Evolutionary conservation across 2,329 filamentous ascomycete species (phyloP).

Genomic region (Sarocladium oryzae): DNA sequence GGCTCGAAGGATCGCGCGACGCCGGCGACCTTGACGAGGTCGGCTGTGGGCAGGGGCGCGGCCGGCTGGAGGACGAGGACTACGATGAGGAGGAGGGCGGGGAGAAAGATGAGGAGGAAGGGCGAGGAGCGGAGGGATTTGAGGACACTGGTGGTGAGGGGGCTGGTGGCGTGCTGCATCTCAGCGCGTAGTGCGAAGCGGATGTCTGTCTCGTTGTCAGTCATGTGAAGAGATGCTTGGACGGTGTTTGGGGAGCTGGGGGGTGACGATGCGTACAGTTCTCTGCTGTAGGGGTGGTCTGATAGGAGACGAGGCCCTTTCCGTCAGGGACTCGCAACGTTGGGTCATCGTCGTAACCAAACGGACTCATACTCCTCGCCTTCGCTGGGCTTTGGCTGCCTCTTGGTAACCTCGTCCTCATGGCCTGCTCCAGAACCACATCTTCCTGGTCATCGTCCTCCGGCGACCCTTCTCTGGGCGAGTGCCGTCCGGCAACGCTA

Average conservation of each 20-base stretch:
- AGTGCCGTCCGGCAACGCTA: neutral
- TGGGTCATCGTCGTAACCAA: neutral
- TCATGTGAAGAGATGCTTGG: slow-evolving; percentile 6
- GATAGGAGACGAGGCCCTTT: slow-evolving; percentile 11
- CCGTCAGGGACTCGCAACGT: slow-evolving; percentile 12
- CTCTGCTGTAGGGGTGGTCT: slow-evolving; percentile 27
- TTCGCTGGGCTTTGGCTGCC: slow-evolving; percentile 51
- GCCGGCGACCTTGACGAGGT: slow-evolving; percentile 84
- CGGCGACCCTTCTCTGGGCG: slow-evolving; percentile 13
- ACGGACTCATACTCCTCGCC: slow-evolving; percentile 32
- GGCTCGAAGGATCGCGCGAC: slow-evolving; percentile 90
- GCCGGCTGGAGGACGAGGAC: slow-evolving; percentile 64
- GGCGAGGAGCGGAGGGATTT: slow-evolving; percentile 62
- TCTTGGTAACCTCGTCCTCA: slow-evolving; percentile 47
- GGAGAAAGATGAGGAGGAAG: slow-evolving; percentile 44
- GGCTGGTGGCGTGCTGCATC: slow-evolving; percentile 79
- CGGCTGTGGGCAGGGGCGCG: slow-evolving; percentile 37
- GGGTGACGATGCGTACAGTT: slow-evolving; percentile 43
- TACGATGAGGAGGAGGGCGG: slow-evolving; percentile 55
- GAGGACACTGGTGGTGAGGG: slow-evolving; percentile 66
- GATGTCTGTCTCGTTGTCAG: slow-evolving; percentile 56
- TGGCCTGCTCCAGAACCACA: slow-evolving; percentile 44
- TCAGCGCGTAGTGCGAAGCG: slow-evolving; percentile 83
- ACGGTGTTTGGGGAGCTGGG: slow-evolving; percentile 15
- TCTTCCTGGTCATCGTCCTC: slow-evolving; percentile 28